phyloP scores from a whole-genome alignment of 129 eudicot genomes.

The Pseudognaphalium luteoalbum region DNA sequence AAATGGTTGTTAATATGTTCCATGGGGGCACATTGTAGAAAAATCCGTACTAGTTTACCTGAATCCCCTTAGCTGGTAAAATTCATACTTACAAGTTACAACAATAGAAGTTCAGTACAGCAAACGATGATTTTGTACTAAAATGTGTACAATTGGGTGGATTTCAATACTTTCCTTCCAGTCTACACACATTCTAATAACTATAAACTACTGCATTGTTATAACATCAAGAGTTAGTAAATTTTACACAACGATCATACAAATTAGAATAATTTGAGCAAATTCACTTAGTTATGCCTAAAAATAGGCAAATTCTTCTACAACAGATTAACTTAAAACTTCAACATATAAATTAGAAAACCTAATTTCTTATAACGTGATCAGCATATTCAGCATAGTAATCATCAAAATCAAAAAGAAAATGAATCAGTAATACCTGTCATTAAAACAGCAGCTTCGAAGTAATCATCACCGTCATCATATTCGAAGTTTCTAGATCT shows the following conservation, averaged over 20 bases:
- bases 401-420: not conserved
- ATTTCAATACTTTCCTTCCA: not conserved
- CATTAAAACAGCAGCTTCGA: slow-evolving; percentile 60
- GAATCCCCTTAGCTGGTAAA: too few relatives aligned
- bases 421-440: slow-evolving; percentile 41
- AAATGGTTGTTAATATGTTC: too few relatives aligned
- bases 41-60: too few relatives aligned
- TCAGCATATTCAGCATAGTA: not conserved
- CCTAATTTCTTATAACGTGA: not conserved
- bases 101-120: too few relatives aligned
- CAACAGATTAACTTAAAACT: slow-evolving; percentile 8
- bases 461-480: slow-evolving; percentile 43
- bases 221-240: not conserved
- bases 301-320: slow-evolving; percentile 11
- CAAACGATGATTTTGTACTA: too few relatives aligned
- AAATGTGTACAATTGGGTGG: too few relatives aligned
- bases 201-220: slow-evolving; percentile 9
- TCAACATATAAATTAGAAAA: not conserved
- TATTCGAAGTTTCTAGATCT: slow-evolving; percentile 24
- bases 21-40: too few relatives aligned
- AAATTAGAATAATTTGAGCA: not conserved
- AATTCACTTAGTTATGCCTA: slow-evolving; percentile 9
- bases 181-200: not conserved
- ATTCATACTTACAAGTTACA: too few relatives aligned
- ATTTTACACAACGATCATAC: not conserved